Evolutionary conservation across 73 alveolate species (phyloP).

Genomic region (Paraurostyla sp.): DNA sequence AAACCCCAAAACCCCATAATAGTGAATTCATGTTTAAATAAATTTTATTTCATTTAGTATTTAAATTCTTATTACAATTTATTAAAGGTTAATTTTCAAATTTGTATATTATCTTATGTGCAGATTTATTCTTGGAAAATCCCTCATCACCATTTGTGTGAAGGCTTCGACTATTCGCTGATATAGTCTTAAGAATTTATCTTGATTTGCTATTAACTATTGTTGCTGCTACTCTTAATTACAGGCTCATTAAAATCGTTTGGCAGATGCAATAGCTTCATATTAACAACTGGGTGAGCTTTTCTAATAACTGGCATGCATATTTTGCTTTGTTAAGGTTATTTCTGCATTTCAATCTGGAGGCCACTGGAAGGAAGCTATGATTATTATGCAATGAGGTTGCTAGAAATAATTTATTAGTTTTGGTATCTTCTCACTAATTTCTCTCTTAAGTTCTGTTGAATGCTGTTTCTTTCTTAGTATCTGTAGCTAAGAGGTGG

Average conservation of each 20-base stretch:
- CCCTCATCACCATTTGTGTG: too few species aligned
- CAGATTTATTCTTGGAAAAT: too few species aligned
- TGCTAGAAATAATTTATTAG: neutral
- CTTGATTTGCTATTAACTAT: too few species aligned
- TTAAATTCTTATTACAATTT: too few species aligned
- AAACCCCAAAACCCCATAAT: too few species aligned
- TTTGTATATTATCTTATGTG: too few species aligned
- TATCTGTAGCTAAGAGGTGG: constrained; percentile 46
- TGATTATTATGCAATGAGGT: neutral
- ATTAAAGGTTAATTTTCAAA: too few species aligned
- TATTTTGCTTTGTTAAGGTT: neutral
- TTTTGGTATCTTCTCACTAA: neutral
- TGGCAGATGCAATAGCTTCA: constrained; percentile 35
- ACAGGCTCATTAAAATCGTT: neutral
- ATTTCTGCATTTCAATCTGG: neutral
- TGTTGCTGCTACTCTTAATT: too few species aligned
- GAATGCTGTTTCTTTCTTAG: neutral
- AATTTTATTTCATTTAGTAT: too few species aligned
- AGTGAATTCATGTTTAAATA: too few species aligned
- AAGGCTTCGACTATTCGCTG: too few species aligned
- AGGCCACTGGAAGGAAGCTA: neutral
- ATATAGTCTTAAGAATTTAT: too few species aligned
- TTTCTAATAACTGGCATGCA: neutral
- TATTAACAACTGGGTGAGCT: constrained; percentile 51
- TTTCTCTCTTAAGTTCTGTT: constrained; percentile 19